phyloP scores from a whole-genome alignment of 176 grass and related monocot genomes.

The Paspalum notatum region DNA sequence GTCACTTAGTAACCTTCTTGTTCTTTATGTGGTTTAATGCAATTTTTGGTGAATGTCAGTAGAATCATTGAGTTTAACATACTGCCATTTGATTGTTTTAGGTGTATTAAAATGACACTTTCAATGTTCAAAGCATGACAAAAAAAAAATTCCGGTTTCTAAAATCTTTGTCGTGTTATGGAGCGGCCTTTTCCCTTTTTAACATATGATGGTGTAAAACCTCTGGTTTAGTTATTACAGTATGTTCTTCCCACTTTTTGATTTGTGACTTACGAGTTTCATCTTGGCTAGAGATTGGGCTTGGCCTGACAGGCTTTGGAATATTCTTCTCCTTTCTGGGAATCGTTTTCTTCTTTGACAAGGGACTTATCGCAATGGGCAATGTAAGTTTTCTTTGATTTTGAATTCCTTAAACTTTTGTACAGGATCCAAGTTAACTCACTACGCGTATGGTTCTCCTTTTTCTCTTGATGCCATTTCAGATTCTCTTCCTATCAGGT shows the following conservation, averaged over 20 bases:
- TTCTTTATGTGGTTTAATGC: not conserved
- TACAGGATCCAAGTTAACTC: constrained; percentile 1
- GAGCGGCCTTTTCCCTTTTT: not conserved
- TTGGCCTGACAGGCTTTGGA: constrained; percentile 94
- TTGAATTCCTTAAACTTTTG: constrained; percentile 7
- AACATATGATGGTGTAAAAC: constrained; percentile 1
- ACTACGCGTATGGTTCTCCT: constrained; percentile 34
- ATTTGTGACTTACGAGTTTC: constrained; percentile 25
- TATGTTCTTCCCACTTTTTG: constrained; percentile 37
- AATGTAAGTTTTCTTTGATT: constrained; percentile 61
- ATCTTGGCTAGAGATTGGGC: constrained; percentile 74
- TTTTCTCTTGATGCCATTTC: constrained; percentile 38
- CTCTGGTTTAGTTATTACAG: constrained; percentile 1
- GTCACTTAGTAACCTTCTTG: not conserved
- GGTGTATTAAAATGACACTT: not conserved
- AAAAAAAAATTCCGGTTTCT: not conserved
- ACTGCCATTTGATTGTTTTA: not conserved
- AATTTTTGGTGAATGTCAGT: not conserved
- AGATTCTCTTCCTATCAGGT: constrained; percentile 98
- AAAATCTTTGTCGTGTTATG: not conserved
- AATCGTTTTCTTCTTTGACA: constrained; percentile 94
- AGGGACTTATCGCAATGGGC: constrained; percentile 94
- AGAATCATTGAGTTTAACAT: not conserved
- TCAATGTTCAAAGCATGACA: not conserved
- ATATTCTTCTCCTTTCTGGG: constrained; percentile 96